phyloP scores from a whole-genome alignment of 2,329 filamentous ascomycete genomes.

The Epichloe amarillans region DNA sequence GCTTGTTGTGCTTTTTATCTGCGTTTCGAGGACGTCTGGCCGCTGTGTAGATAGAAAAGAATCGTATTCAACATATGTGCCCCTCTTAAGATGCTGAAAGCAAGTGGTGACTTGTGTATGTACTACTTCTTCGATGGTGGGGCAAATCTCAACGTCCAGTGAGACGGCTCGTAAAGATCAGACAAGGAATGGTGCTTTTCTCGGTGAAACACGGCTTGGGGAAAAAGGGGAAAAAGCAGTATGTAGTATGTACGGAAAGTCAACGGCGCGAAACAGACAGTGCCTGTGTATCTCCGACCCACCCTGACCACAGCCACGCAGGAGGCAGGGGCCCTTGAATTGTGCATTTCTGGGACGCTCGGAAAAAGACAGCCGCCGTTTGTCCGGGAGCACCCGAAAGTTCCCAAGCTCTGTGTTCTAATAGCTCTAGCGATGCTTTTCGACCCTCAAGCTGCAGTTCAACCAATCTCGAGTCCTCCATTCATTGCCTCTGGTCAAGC shows the following conservation, averaged over 20 bases:
- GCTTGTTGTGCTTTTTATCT: background rate
- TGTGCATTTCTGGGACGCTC: conserved; percentile 1
- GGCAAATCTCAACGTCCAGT: conserved; percentile 7
- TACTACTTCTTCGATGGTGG: conserved; percentile 1
- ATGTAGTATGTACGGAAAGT: no score
- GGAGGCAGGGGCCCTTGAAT: background rate
- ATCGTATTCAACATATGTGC: background rate
- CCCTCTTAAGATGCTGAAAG: background rate
- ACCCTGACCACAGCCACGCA: no score
- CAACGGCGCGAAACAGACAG: no score
- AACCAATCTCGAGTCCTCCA: conserved; percentile 8
- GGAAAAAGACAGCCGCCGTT: conserved; percentile 14
- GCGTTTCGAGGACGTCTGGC: background rate
- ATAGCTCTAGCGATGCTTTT: conserved; percentile 6
- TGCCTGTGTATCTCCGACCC: no score
- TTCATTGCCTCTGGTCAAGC: conserved; percentile 9
- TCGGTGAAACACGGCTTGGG: no score
- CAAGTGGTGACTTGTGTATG: background rate
- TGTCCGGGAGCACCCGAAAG: conserved; percentile 11
- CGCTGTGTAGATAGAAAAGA: background rate
- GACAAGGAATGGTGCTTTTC: no score
- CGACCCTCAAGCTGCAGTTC: conserved; percentile 10
- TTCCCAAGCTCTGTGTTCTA: conserved; percentile 4
- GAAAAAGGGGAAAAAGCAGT: no score
- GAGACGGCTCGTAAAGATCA: background rate